Conservation (phyloP, 306 rosid species). For the Albizia julibrissin region DNA sequence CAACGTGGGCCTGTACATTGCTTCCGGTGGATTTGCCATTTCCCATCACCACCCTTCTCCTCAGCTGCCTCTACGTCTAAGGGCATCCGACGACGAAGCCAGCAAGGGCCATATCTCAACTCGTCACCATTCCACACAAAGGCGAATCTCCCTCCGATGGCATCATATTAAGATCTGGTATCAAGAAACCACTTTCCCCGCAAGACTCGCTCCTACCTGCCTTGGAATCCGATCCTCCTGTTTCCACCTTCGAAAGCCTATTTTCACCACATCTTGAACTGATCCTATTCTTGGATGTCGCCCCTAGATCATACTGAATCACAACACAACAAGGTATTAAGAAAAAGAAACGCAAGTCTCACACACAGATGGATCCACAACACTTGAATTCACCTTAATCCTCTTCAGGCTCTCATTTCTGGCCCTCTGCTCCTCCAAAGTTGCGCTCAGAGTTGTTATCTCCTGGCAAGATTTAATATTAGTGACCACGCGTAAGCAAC, state of each 20-base stretch:
- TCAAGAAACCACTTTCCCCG: constrained; percentile 44
- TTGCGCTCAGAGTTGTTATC: constrained; percentile 53
- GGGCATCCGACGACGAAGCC: background rate
- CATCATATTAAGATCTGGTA: constrained; percentile 82
- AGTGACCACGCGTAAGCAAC: background rate
- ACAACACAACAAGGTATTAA: background rate
- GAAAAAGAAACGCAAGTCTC: background rate
- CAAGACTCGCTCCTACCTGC: constrained; percentile 35
- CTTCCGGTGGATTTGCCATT: background rate
- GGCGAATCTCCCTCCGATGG: constrained; percentile 56
- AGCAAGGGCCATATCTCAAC: constrained; percentile 25
- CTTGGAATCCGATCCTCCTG: constrained; percentile 35
- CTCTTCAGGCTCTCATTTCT: constrained; percentile 75
- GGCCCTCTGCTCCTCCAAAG: constrained; percentile 53
- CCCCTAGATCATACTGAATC: constrained; percentile 61
- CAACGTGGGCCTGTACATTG: background rate
- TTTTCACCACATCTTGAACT: constrained; percentile 28
- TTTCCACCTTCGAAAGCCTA: constrained; percentile 10
- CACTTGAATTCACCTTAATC: constrained; percentile 57
- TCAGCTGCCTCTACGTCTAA: background rate
- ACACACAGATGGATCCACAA: background rate
- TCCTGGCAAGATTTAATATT: constrained; percentile 53
- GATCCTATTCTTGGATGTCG: constrained; percentile 40
- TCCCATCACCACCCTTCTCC: background rate
- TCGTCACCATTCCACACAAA: constrained; percentile 42